Base-by-base conservation (phyloP, 257 asterid species). In the Scutellaria barbata region DNA sequence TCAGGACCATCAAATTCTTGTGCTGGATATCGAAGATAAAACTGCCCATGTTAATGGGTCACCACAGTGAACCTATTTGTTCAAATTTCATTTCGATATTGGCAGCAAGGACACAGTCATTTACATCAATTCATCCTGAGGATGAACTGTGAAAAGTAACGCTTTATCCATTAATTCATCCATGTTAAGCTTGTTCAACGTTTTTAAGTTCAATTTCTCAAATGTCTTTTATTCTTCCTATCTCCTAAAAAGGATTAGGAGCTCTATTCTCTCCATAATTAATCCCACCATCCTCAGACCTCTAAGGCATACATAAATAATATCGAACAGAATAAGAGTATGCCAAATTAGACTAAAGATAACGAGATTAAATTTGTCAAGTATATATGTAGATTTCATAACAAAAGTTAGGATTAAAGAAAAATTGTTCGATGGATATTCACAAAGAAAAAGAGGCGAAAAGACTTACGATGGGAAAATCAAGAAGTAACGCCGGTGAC, bases 381-480 rank as follows among this genome's bases (percentile, higher is more conserved):
- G n/a, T 37, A 17, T 37, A 41, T 5, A 46, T 8, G 3, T 11
- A 47, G 14, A 46, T 10, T 45, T 65, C 71, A 47, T 9, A 45
- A 14, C 16, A 47, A 6, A n/a, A 54, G 0, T 11, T 16, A 5
- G 45, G 37, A 68, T 63, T 69, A n/a, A 43, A 41, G 22, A 6
- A 9, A 20, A 50, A 8, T 41, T 40, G 73, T 56, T 74, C 43
- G 73, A 51, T 6, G 65, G 18, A 59, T 51, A 33, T 17, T 18
- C 77, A 6, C 55, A 18, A 20, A 37, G 59, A 8, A 46, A 22
- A 53, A 61, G 43, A 48, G 43, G 65, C 18, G 4, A 18, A 20
- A 54, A 33, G 10, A 74, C 86, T 82, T 61, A 93, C 98, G 43
- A 83, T 82, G 8, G 97, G 97, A 63, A 92, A 90, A 73, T 90